These are phyloP conservation scores for Arthrinium puccinioides DNA, from an alignment of 2,329 filamentous ascomycete genomes.

Conservation along the genomic window DNA sequence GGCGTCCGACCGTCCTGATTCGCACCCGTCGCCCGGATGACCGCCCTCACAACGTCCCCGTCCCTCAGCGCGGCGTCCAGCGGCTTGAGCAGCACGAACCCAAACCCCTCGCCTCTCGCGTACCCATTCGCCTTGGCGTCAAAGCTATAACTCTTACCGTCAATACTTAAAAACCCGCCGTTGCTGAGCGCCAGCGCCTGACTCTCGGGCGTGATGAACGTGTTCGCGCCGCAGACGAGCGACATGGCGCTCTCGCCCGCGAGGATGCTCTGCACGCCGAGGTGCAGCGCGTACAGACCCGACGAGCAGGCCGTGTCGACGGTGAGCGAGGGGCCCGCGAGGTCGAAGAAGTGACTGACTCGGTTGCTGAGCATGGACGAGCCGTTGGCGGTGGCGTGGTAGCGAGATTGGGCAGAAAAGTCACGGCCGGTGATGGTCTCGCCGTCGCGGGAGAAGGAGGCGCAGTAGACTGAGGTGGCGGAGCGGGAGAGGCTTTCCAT, in stretches of 20 bases:
- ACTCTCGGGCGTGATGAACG: constrained; percentile 1
- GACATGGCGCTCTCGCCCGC: constrained; percentile 13
- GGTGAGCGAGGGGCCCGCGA: constrained; percentile 31
- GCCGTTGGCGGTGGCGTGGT: constrained; percentile 17
- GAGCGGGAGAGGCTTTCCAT: constrained; percentile 6
- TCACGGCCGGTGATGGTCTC: constrained; percentile 9
- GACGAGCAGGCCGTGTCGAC: constrained; percentile 41
- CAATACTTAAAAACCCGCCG: constrained; percentile 23
- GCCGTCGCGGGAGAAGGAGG: constrained; percentile 2
- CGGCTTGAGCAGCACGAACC: constrained; percentile 38
- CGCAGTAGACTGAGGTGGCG: constrained; percentile 7
- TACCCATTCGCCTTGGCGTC: constrained; percentile 6
- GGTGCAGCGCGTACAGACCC: constrained; percentile 26
- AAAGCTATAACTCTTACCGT: constrained; percentile 4
- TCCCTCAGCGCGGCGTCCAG: constrained; percentile 33
- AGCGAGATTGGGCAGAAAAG: constrained; percentile 6
- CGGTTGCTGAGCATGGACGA: constrained; percentile 24
- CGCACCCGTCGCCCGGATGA: constrained; percentile 17
- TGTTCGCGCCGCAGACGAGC: constrained; percentile 1
- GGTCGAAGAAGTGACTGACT: constrained; percentile 26
- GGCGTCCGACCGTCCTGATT: constrained; percentile 13
- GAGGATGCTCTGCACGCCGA: constrained; percentile 19
- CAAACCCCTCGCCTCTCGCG: constrained; percentile 41
- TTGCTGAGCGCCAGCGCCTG: constrained; percentile 1
- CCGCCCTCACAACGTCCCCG: constrained; percentile 24